These are phyloP conservation scores for Parathielavia hyrcaniae DNA, from an alignment of 495 filamentous ascomycete genomes.

Conservation along the genomic window DNA sequence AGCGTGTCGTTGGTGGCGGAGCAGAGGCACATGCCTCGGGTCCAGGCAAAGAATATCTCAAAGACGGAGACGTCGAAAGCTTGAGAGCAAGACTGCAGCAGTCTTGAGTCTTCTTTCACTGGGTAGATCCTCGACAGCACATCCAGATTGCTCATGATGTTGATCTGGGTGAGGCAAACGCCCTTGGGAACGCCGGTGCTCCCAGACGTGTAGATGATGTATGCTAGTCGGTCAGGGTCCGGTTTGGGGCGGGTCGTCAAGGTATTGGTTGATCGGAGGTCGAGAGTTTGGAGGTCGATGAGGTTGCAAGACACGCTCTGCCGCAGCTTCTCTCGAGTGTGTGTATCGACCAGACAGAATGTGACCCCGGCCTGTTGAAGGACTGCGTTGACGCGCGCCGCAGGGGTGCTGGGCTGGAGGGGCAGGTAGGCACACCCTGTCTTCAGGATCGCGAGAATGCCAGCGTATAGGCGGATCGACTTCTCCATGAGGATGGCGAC, in stretches of 20 bases:
- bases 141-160: constrained; percentile 61
- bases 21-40: constrained; percentile 64
- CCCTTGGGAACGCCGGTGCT: constrained; percentile 64
- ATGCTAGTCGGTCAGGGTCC: constrained; percentile 41
- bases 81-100: constrained; percentile 68
- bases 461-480: constrained; percentile 57
- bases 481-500: constrained; percentile 68
- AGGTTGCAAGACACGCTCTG: constrained; percentile 27
- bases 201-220: constrained; percentile 62
- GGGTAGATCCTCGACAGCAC: constrained; percentile 57
- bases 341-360: constrained; percentile 42
- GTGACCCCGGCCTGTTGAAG: constrained; percentile 46
- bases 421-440: constrained; percentile 69
- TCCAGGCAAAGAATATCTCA: constrained; percentile 75
- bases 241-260: constrained; percentile 32
- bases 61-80: constrained; percentile 75
- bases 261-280: constrained; percentile 20
- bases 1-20: constrained; percentile 59
- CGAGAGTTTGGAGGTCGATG: constrained; percentile 32
- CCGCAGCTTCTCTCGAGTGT: constrained; percentile 16
- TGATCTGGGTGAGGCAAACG: constrained; percentile 60
- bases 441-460: constrained; percentile 66
- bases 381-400: constrained; percentile 48
- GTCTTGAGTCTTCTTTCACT: constrained; percentile 36
- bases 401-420: constrained; percentile 58